Evolutionary conservation across 495 filamentous ascomycete genomes (phyloP), one percentile per base, ranked within the genome.

Genomic region (Lasiosphaeria ovina): DNA sequence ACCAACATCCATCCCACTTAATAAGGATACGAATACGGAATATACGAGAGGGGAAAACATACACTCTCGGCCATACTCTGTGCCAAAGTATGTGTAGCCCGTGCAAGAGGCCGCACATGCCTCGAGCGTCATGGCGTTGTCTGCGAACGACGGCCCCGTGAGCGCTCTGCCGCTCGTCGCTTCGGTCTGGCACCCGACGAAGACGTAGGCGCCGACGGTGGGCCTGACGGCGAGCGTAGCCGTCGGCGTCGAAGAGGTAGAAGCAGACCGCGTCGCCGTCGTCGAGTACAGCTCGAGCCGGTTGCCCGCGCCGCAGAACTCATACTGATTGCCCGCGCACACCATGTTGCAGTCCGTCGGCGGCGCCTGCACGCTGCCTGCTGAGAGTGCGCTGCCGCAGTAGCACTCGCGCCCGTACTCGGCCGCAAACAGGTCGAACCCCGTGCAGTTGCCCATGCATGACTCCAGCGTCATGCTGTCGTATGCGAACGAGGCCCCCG

Each of bases 401-500:
- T 77, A 84, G 65, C 79, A 82, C 59, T 83, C 77, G 47, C 79
- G 63, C 4, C 73, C 76, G 59, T 79, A 83, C 64, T 84, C 81
- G 10, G 74, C 74, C 0, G 76, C 80, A 68, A 74, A 82, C 54
- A 74, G 78, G 34, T 69, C 66, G 58, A 70, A 83, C 1, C 71
- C 77, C 4, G 72, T 71, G 69, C 81, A 83, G 62, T 75, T 77
- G 8, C 56, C 53, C 63, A 74, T 76, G 66, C 80, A 83, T 1
- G 62, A 61, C 63, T 83, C 79, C 8, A 82, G 63, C 3, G 79
- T 82, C 80, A 83, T 82, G 8, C 63, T 64, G 62, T 82, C 76
- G 56, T 76, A 77, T n/a, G 75, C 75, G 32, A 74, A 77, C 7
- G 67, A 54, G 4, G 69, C 69, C 12, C 61, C 74, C 34, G 58